phyloP scores from a whole-genome alignment of 1,139 yeast species.

The Candida pseudoviswanathii region DNA sequence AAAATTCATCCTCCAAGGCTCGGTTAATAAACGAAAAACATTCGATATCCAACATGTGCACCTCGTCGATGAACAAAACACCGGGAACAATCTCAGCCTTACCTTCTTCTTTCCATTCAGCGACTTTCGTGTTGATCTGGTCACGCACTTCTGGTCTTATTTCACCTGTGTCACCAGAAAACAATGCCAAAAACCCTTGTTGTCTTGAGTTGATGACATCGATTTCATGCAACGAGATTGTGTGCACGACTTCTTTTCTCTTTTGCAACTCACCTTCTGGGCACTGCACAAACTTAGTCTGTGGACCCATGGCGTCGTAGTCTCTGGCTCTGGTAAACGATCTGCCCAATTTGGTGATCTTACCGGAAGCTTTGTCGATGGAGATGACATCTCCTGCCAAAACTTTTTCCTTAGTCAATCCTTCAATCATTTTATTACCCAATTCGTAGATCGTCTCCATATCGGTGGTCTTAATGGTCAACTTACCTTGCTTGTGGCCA shows the following conservation, averaged over 20 bases:
- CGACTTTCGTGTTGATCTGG: conserved; percentile 94
- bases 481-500: conserved; percentile 96
- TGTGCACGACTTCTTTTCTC: conserved; percentile 93
- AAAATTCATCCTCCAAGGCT: conserved; percentile 94
- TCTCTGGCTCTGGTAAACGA: conserved; percentile 96
- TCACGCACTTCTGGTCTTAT: conserved; percentile 94
- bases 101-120: conserved; percentile 99
- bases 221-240: conserved; percentile 94
- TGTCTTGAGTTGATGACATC: conserved; percentile 98
- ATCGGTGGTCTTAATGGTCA: conserved; percentile 96
- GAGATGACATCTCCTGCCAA: conserved; percentile 97
- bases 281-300: conserved; percentile 94
- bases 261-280: conserved; percentile 99
- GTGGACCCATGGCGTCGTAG: conserved; percentile 99
- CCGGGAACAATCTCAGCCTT: conserved; percentile 99
- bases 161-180: conserved; percentile 98
- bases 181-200: conserved; percentile 94
- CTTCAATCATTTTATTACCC: conserved; percentile 97
- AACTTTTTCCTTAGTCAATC: conserved; percentile 90
- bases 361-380: conserved; percentile 94
- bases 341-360: conserved; percentile 90
- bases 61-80: conserved; percentile 96
- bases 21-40: conserved; percentile 94
- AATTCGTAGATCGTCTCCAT: conserved; percentile 98
- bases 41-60: conserved; percentile 97